These are phyloP conservation scores for Globisporangium sylvaticum DNA, from an alignment of 352 stramenopile species.

Conservation along the genomic window DNA sequence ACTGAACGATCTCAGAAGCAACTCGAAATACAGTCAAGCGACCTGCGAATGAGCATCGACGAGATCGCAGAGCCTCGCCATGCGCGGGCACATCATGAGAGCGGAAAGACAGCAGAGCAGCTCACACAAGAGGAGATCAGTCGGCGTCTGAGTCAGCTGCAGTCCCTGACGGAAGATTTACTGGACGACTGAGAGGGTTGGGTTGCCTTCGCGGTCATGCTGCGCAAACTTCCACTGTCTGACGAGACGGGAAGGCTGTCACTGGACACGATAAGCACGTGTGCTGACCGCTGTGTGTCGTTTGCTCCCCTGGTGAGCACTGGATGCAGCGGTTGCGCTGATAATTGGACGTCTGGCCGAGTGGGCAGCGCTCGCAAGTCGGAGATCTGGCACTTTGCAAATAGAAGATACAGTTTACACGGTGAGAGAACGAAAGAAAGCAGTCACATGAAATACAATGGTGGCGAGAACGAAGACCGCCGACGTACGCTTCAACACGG, in stretches of 20 bases:
- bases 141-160: constrained; percentile 41
- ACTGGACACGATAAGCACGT: constrained; percentile 39
- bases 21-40: background rate
- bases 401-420: background rate
- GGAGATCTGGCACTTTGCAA: constrained; percentile 22
- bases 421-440: background rate
- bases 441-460: background rate
- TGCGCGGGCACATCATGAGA: background rate
- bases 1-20: background rate
- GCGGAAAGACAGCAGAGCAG: background rate
- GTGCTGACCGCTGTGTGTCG: constrained; percentile 34
- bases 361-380: constrained; percentile 36
- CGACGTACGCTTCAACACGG: constrained; percentile 29
- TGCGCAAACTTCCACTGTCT: constrained; percentile 13
- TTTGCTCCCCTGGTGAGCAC: constrained; percentile 40
- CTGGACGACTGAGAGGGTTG: constrained; percentile 36
- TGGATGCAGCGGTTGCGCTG: constrained; percentile 50
- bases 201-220: background rate
- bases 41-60: constrained; percentile 28
- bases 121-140: constrained; percentile 25
- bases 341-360: constrained; percentile 48
- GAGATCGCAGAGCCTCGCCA: constrained; percentile 20
- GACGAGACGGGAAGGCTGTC: constrained; percentile 26
- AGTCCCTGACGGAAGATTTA: constrained; percentile 55
- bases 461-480: background rate